A percentile compares a stretch with the other conserved stretches of the same genome.
These are phyloP conservation scores for Pneumocystis wakefieldiae DNA, from an alignment of 1,139 yeast species.

Conservation along the genomic window DNA sequence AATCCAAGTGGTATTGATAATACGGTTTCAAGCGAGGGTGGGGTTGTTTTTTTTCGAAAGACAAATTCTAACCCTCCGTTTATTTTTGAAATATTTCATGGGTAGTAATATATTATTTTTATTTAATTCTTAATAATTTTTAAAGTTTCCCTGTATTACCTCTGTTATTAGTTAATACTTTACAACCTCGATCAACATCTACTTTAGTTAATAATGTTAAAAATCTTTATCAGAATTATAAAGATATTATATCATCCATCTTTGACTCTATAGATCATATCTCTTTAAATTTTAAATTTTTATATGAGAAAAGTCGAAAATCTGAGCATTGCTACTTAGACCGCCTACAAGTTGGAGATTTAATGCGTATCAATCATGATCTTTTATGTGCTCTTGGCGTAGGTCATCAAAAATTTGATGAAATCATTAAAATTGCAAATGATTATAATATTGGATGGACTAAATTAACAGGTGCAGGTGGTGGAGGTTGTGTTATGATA, in stretches of 20 bases:
- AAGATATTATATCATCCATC: conserved; percentile 42
- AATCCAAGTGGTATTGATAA: conserved; percentile 96
- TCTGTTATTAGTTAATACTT: conserved; percentile 67
- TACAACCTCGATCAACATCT: conserved; percentile 76
- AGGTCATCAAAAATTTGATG: conserved; percentile 76
- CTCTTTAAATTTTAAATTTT: conserved; percentile 50
- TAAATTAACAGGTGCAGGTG: conserved; percentile 96
- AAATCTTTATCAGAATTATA: conserved; percentile 35
- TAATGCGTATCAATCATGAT: conserved; percentile 81
- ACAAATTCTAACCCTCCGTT: neutral
- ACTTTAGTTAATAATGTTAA: conserved; percentile 63
- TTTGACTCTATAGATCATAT: conserved; percentile 34
- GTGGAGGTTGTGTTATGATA: conserved; percentile 97
- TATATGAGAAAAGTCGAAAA: conserved; percentile 27
- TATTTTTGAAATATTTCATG: neutral
- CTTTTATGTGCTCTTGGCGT: conserved; percentile 75
- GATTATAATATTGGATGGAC: conserved; percentile 61
- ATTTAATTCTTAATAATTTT: conserved; percentile 15
- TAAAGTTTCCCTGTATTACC: conserved; percentile 55
- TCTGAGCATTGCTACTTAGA: conserved; percentile 15
- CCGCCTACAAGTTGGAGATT: conserved; percentile 33
- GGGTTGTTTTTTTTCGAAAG: conserved; percentile 82
- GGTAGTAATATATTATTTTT: neutral
- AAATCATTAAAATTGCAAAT: conserved; percentile 50
- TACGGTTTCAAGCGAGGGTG: conserved; percentile 91